Evolutionary conservation across 148 eudicot species (phyloP).

Genomic region (Dianthus caryophyllus): DNA sequence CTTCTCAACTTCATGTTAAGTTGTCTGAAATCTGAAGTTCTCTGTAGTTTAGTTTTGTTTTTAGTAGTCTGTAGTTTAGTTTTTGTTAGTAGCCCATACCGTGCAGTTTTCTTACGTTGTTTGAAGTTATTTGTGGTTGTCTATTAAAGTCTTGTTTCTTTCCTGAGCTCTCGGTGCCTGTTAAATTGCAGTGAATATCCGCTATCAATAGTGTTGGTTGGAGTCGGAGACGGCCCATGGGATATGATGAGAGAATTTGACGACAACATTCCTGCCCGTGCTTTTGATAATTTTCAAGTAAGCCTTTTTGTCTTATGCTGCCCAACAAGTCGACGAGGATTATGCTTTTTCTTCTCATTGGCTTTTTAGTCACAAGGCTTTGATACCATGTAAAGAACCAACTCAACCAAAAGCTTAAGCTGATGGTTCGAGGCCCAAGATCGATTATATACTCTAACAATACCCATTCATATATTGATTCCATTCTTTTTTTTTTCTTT

Average conservation of each 20-base stretch:
- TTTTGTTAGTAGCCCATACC: too few species aligned
- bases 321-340: constrained; percentile 12
- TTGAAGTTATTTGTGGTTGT: neutral
- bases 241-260: constrained; percentile 98
- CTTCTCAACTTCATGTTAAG: too few species aligned
- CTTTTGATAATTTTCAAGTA: constrained; percentile 97
- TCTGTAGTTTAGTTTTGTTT: too few species aligned
- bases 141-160: neutral
- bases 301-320: constrained; percentile 21
- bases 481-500: neutral
- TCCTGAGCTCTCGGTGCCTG: neutral
- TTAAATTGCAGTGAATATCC: constrained; percentile 67
- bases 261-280: constrained; percentile 92
- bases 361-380: too few species aligned
- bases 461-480: constrained; percentile 1
- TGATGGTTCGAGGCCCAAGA: too few species aligned
- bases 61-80: too few species aligned
- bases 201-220: constrained; percentile 86
- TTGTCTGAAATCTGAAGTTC: too few species aligned
- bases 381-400: too few species aligned
- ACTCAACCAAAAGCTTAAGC: too few species aligned
- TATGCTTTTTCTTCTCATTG: neutral
- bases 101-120: too few species aligned
- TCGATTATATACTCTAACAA: too few species aligned
- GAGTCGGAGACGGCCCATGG: constrained; percentile 99